These are phyloP conservation scores for Huntiella decipiens DNA, from an alignment of 2,329 filamentous ascomycete species.

Conservation along the genomic window DNA sequence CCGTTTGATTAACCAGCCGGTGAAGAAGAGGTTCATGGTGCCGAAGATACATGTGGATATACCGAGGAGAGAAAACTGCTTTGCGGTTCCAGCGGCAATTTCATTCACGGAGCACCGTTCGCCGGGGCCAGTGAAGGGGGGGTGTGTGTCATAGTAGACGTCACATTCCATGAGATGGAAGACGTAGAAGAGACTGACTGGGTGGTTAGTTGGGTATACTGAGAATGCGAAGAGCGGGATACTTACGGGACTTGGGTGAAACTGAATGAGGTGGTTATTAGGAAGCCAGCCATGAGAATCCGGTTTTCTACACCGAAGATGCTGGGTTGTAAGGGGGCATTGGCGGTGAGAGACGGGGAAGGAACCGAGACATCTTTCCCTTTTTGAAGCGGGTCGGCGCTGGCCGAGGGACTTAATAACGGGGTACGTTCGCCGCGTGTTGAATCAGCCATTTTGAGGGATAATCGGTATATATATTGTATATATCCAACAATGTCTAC, in stretches of 20 bases:
- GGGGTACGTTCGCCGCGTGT: too few relatives aligned
- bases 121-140: conserved; percentile 25
- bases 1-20: conserved; percentile 46
- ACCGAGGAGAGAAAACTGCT: conserved; percentile 43
- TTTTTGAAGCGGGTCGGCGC: too few relatives aligned
- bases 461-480: too few relatives aligned
- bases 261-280: conserved; percentile 34
- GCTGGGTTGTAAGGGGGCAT: too few relatives aligned
- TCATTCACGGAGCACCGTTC: conserved; percentile 40
- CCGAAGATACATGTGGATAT: conserved; percentile 51
- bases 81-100: conserved; percentile 45
- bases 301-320: conserved; percentile 21
- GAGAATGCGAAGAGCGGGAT: neutral
- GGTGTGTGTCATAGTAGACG: conserved; percentile 42
- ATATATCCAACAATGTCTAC: too few relatives aligned
- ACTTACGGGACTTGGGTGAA: conserved; percentile 31
- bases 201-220: neutral
- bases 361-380: too few relatives aligned
- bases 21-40: conserved; percentile 47
- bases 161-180: conserved; percentile 58
- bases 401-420: too few relatives aligned
- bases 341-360: too few relatives aligned
- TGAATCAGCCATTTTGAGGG: too few relatives aligned
- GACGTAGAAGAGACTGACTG: conserved; percentile 36
- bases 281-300: conserved; percentile 38